Percentiles rank a stretch among this genome's conserved stretches.
Evolutionary conservation across 2,329 filamentous ascomycete genomes (phyloP).

Genomic region (Apiospora koreana): DNA sequence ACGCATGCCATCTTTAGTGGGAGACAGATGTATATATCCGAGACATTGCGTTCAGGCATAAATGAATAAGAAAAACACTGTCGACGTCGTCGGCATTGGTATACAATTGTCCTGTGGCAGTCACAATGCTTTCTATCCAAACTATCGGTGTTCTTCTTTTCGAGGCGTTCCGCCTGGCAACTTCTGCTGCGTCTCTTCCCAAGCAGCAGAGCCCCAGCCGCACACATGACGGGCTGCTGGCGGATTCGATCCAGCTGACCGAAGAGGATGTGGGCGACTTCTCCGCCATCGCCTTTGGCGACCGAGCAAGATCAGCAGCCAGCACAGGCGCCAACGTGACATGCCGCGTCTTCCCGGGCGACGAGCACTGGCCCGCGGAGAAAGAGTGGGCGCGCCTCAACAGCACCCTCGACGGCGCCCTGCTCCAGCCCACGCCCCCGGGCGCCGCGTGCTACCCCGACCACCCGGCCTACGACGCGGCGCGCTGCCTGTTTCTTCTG

Average conservation of each 20-base stretch:
- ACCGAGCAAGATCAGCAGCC: not conserved
- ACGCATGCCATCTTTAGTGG: no score
- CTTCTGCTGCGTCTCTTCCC: not conserved
- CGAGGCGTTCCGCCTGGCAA: not conserved
- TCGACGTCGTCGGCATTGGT: not conserved
- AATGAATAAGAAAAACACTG: not conserved
- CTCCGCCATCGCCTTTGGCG: not conserved
- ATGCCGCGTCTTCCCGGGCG: not conserved
- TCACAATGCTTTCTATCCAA: not conserved
- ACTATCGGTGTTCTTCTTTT: not conserved
- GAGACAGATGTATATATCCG: no score
- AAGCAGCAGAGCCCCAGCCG: not conserved
- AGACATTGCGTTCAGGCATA: not conserved
- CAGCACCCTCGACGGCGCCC: constrained; percentile 29
- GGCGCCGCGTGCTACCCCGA: constrained; percentile 33
- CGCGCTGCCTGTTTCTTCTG: constrained; percentile 31
- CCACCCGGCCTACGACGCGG: constrained; percentile 27
- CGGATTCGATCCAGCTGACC: not conserved
- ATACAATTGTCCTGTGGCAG: not conserved
- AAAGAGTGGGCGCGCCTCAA: constrained; percentile 22
- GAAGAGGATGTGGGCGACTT: not conserved
- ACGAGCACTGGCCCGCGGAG: not conserved
- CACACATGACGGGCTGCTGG: not conserved
- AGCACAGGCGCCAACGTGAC: no score
- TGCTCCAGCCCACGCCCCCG: constrained; percentile 34